phyloP scores from a whole-genome alignment of 805 yeast species.

The Zygotorulaspora florentina region DNA sequence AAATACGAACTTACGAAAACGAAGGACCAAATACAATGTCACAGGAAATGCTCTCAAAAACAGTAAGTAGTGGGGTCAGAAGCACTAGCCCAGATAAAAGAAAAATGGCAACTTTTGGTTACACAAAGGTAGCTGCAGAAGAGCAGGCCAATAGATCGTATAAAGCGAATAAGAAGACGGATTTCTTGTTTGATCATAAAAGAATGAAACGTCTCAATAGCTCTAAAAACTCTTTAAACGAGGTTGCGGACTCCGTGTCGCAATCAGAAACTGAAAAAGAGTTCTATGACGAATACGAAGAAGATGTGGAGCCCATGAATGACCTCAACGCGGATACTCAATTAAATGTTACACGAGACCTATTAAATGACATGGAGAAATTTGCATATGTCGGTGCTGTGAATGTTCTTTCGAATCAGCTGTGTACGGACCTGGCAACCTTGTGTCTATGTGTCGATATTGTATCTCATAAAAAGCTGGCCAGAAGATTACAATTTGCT shows the following conservation, averaged over 20 bases:
- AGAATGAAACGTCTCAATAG: conserved; percentile 23
- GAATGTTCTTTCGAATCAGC: conserved; percentile 66
- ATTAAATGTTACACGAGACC: conserved; percentile 69
- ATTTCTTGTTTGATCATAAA: conserved; percentile 46
- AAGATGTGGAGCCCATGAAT: conserved; percentile 32
- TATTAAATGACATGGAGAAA: conserved; percentile 79
- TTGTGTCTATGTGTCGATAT: conserved; percentile 49
- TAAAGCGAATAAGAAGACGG: conserved; percentile 51
- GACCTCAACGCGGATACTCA: conserved; percentile 45
- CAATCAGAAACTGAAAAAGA: conserved; percentile 28
- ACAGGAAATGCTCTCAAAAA: conserved; percentile 19
- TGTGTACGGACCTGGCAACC: conserved; percentile 75
- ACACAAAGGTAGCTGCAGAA: conserved; percentile 84
- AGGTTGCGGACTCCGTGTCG: conserved; percentile 6
- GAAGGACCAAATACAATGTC: conserved; percentile 4
- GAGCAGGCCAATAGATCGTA: conserved; percentile 75
- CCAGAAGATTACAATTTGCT: conserved; percentile 57
- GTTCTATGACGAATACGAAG: conserved; percentile 38
- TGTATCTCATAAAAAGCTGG: conserved; percentile 43
- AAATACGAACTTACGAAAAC: conserved; percentile 36
- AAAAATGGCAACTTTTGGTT: conserved; percentile 47
- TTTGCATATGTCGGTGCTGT: conserved; percentile 89
- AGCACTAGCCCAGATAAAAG: conserved; percentile 4
- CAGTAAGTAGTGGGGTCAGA: conserved; percentile 3
- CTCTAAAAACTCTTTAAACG: conserved; percentile 12